Evolutionary conservation across 83 land plant genomes (phyloP), one percentile per base, ranked within the genome.

Genomic region (Larix sibirica): DNA sequence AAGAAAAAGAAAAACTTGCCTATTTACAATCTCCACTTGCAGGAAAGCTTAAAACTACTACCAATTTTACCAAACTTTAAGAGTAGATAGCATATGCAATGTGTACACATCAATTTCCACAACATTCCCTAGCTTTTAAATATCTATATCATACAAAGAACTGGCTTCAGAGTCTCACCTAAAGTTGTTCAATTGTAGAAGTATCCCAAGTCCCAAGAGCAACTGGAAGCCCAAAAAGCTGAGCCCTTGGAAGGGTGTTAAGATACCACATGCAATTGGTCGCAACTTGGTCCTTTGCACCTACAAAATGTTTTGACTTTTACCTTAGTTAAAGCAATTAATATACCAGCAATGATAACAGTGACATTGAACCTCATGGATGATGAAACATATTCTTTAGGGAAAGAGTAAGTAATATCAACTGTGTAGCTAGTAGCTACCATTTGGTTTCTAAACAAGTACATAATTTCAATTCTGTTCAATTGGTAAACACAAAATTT

Each of bases 221-320:
- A 97, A 87, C 82, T 97, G 99, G 69, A 86, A 83, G 6, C 99
- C 99, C 73, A 97, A 90, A 88, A 97, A 95, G 79, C 83, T 40
- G 67, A 97, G 42, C 26, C 99, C 99, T 81, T 97, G 96, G 86
- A 92, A 88, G 14, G 95, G 95, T 38, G 98, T 90, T 66, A 97
- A 82, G 56, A 84, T 75, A 50, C 99, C 99, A 85, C 91, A 90
- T 18, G 98, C 98, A 84, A 96, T 80, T 16, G 98, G 98, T 36
- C 98, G 90, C n/a, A 61, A 79, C 81, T 85, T 92, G 12, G 98
- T 96, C 28, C 98, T 91, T 36, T 94, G 95, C 44, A 96, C 94
- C 98, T 96, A 81, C 81, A 84, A 20, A 61, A 83, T 73, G 83
- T 54, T 67, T 56, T 33, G 16, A 79, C 18, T 23, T 54, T 20